These are phyloP conservation scores for Volvox africanus DNA, from an alignment of 139 green algal genomes.

Conservation along the genomic window DNA sequence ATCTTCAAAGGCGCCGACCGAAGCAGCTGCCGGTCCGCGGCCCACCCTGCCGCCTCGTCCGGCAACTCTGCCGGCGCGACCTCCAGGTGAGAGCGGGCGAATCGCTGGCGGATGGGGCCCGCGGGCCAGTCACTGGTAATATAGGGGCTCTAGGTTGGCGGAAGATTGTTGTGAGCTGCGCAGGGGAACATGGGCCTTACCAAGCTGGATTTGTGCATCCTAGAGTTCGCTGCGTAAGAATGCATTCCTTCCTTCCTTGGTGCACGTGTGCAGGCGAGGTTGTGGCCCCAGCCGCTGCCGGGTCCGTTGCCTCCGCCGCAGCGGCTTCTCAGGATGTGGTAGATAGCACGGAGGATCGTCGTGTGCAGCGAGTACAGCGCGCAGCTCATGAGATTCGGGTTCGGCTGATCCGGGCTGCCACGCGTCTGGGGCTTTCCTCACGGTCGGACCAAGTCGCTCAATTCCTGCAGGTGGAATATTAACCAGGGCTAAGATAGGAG, in stretches of 20 bases:
- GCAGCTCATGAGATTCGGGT: slow-evolving; percentile 63
- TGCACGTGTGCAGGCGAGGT: no score
- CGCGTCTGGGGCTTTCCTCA: slow-evolving; percentile 55
- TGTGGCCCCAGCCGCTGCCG: not conserved
- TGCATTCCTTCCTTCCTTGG: no score
- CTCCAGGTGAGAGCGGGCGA: not conserved
- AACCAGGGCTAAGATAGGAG: no score
- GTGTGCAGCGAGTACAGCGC: slow-evolving; percentile 53
- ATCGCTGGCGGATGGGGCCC: no score
- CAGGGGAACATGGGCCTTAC: no score
- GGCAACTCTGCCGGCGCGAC: not conserved
- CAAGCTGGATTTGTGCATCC: no score
- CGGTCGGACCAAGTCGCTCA: slow-evolving; percentile 41
- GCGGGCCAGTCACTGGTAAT: no score
- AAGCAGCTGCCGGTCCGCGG: not conserved
- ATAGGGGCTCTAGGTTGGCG: no score
- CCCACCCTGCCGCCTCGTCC: not conserved
- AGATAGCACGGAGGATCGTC: slow-evolving; percentile 50
- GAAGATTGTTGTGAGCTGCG: no score
- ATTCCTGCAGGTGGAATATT: slow-evolving; percentile 42
- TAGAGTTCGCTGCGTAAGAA: no score
- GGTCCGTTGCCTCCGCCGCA: not conserved
- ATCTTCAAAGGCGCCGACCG: not conserved
- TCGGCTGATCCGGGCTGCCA: slow-evolving; percentile 56
- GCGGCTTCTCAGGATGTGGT: slow-evolving; percentile 40